A percentile compares a stretch with the other conserved stretches of the same genome.
phyloP scores from a whole-genome alignment of 352 stramenopile genomes.

The Phytophthora kernoviae region DNA sequence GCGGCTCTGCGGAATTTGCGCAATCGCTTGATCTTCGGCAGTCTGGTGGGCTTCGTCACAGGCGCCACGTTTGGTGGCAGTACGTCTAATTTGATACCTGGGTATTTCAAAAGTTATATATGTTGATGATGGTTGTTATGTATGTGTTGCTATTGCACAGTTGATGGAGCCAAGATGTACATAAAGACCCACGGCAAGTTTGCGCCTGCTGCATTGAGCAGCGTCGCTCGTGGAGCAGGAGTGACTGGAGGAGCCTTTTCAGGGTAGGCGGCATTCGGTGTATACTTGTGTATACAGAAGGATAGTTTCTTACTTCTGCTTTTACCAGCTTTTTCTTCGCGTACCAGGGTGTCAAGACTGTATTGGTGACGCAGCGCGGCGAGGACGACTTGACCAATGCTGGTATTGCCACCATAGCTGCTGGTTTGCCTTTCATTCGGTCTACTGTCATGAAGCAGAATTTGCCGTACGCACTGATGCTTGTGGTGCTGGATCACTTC shows the following conservation, averaged over 20 bases:
- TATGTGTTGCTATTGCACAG: conserved; percentile 27
- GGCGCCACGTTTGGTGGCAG: conserved; percentile 77
- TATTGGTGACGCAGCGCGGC: conserved; percentile 58
- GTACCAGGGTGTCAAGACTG: conserved; percentile 80
- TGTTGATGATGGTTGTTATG: neutral
- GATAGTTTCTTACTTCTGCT: neutral
- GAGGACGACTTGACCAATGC: conserved; percentile 66
- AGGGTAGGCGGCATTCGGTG: conserved; percentile 11
- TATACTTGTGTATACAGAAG: neutral
- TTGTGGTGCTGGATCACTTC: conserved; percentile 81
- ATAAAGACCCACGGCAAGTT: conserved; percentile 61
- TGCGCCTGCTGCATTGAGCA: conserved; percentile 47
- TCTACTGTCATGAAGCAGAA: conserved; percentile 76
- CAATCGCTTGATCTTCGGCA: conserved; percentile 80
- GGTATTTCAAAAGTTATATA: neutral
- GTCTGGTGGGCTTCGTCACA: conserved; percentile 78
- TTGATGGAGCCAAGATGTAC: conserved; percentile 68
- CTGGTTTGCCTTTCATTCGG: conserved; percentile 61
- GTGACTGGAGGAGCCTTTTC: conserved; percentile 66
- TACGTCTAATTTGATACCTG: conserved; percentile 32
- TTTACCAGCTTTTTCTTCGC: conserved; percentile 70
- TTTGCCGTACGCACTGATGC: conserved; percentile 75
- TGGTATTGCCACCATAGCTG: conserved; percentile 54
- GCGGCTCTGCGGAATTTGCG: conserved; percentile 55
- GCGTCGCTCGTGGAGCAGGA: conserved; percentile 54